Evolutionary conservation across 805 yeast genomes (phyloP).

Genomic region (Starmerella sp.): DNA sequence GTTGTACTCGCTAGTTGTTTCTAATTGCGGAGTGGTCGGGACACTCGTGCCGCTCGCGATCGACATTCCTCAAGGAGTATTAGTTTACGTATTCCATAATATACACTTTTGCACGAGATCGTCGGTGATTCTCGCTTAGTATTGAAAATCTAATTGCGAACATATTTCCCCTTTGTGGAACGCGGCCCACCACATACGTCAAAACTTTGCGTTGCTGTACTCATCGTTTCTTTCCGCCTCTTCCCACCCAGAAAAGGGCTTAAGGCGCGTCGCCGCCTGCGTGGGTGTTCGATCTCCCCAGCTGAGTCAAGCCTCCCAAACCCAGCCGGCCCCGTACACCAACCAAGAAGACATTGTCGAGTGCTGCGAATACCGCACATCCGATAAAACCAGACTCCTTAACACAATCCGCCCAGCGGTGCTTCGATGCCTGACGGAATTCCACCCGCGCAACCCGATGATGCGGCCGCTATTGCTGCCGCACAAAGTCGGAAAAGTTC

Average conservation of each 20-base stretch:
- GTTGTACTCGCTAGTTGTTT: no score
- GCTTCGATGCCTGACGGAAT: not conserved
- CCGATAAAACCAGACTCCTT: not conserved
- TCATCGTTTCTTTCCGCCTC: not conserved
- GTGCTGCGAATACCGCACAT: not conserved
- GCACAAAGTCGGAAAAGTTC: slow-evolving; percentile 20
- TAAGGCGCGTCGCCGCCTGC: not conserved
- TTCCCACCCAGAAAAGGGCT: not conserved
- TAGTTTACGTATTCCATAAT: no score
- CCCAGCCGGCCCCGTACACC: not conserved
- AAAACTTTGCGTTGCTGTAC: not conserved
- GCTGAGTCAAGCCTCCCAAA: slow-evolving; percentile 4
- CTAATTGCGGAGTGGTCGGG: no score
- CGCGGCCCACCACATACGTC: not conserved
- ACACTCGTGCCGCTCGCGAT: no score
- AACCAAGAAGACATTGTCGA: not conserved
- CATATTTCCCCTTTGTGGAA: not conserved
- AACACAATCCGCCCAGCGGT: not conserved
- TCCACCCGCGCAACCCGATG: not conserved
- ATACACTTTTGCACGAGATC: no score
- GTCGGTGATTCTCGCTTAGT: not conserved
- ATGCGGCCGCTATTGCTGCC: not conserved
- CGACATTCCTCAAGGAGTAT: no score
- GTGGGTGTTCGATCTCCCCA: not conserved
- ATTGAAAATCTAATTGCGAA: not conserved